Base-by-base conservation (phyloP, 257 asterid genomes). In the Linderniella brevidens region DNA sequence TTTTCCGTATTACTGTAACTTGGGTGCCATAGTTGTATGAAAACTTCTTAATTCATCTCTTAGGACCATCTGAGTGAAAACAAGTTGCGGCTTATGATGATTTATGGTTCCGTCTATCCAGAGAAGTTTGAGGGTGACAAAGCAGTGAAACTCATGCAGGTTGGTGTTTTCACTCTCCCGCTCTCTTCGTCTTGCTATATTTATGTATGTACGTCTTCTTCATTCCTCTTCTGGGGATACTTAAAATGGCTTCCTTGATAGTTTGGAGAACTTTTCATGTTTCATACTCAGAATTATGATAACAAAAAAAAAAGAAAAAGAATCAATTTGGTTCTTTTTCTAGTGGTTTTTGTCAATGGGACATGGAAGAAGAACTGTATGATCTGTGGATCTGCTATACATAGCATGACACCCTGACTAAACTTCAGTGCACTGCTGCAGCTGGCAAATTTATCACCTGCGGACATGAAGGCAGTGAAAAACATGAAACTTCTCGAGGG, bases 101-200 rank as follows among this genome's bases (percentile, higher is more conserved):
- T 85, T 58, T 90, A 77, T 69, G 82, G 88, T 54, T 69, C 65
- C 37, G 94, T 79, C 53, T 68, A 72, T 73, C 99, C 99, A 32
- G 99, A 90, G 39, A 90, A 85, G 70, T 81, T 85, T 58, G 96
- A 90, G 65, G 93, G 94, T 35, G 93, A 88, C 72, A 78, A 90
- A 72, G 93, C 82, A 50, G 36, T 62, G 35, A 90, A 90, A 64
- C 79, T 90, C 50, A 81, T 90, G 99, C 99, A 90, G 96, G 99
- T 90, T 54, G 49, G 64, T 63, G 37, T 38, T 62, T 48, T 57
- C 32, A 25, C 52, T 19, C 35, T 7, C 15, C 36, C 44, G 35
- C 19, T 50, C 44, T 16, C 57, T 53, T 48, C 17, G 14, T 42
- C 49, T 14, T 38, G 9, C 38, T 41, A 10, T 41, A 10, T 17